Conservation (phyloP, 305 asterid genomes). For the Fraxinus baroniana region DNA sequence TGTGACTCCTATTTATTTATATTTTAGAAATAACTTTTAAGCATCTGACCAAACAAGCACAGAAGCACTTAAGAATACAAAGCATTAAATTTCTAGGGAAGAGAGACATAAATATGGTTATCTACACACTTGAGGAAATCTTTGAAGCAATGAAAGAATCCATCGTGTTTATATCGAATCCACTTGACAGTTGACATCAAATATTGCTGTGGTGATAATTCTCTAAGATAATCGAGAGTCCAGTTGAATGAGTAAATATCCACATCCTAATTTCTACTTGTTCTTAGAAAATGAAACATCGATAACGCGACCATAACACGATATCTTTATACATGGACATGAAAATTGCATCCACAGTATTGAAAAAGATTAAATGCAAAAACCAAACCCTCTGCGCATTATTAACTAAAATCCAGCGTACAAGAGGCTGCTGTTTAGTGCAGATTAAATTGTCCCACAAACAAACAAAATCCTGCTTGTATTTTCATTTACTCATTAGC, state of each 20-base stretch:
- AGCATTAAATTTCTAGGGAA: background rate
- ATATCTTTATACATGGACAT: background rate
- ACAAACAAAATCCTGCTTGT: background rate
- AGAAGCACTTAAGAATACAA: background rate
- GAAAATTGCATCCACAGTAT: background rate
- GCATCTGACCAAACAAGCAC: background rate
- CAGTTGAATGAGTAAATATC: background rate
- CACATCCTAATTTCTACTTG: background rate
- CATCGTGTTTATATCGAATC: background rate
- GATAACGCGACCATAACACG: background rate
- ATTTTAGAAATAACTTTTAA: background rate
- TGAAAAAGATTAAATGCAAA: background rate
- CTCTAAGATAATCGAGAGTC: background rate
- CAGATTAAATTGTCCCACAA: background rate
- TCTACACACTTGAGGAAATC: background rate
- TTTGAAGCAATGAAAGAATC: background rate
- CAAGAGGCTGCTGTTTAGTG: background rate
- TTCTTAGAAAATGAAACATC: background rate
- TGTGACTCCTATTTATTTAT: background rate
- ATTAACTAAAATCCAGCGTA: background rate
- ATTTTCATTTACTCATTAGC: constrained; percentile 7
- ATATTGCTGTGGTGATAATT: background rate
- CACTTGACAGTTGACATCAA: background rate
- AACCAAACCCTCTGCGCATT: background rate
- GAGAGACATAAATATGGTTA: background rate